A percentile compares a stretch with the other conserved stretches of the same genome.
Evolutionary conservation across 1,284 basidiomycete genomes (phyloP).

Genomic region (Thelephora terrestris): DNA sequence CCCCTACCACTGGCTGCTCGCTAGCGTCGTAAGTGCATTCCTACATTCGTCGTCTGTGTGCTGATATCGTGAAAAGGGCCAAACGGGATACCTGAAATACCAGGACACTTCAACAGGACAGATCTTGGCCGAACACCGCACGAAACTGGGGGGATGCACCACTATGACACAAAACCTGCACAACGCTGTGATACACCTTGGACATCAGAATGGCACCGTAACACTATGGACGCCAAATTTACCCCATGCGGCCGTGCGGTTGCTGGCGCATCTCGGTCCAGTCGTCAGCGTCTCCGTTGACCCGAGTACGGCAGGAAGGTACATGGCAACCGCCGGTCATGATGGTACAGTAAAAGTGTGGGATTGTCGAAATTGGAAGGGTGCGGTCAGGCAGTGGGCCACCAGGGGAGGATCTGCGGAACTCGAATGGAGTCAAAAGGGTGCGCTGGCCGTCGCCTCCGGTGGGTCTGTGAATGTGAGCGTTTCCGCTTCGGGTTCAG

Average conservation of each 20-base stretch:
- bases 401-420: slow-evolving; percentile 54
- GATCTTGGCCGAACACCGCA: slow-evolving; percentile 83
- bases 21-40: slow-evolving; percentile 57
- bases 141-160: slow-evolving; percentile 78
- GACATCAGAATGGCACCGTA: slow-evolving; percentile 87
- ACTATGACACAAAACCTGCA: slow-evolving; percentile 90
- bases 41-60: slow-evolving; percentile 1
- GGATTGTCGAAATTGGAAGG: slow-evolving; percentile 95
- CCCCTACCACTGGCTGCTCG: slow-evolving; percentile 93
- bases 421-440: slow-evolving; percentile 74
- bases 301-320: slow-evolving; percentile 73
- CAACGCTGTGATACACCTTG: slow-evolving; percentile 89
- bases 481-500: slow-evolving; percentile 1
- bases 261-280: slow-evolving; percentile 87
- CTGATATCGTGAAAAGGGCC: slow-evolving; percentile 43
- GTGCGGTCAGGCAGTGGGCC: slow-evolving; percentile 74
- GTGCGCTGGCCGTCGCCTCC: slow-evolving; percentile 73
- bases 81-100: slow-evolving; percentile 88
- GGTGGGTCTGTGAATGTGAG: slow-evolving; percentile 78
- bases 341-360: slow-evolving; percentile 91
- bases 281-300: slow-evolving; percentile 79
- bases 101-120: slow-evolving; percentile 94
- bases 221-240: slow-evolving; percentile 96
- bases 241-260: slow-evolving; percentile 82
- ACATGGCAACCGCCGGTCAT: slow-evolving; percentile 85